A percentile compares a stretch with the other conserved stretches of the same genome.
Evolutionary conservation across 2,329 filamentous ascomycete species (phyloP).

Genomic region (Xylogone sp.): DNA sequence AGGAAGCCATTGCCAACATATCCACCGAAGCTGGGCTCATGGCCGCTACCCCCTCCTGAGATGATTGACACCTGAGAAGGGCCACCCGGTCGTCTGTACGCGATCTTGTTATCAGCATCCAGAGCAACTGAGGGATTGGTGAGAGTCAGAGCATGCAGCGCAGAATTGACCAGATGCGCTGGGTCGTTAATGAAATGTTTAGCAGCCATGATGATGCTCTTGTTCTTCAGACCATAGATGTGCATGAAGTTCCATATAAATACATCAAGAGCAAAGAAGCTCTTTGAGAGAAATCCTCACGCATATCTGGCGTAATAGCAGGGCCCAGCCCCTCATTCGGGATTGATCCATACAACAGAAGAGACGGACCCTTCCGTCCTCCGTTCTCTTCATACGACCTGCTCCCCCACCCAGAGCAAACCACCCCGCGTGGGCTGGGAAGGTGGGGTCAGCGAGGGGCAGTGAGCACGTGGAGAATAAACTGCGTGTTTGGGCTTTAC

Average conservation of each 20-base stretch:
- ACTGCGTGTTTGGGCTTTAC: no score
- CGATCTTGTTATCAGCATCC: slow-evolving; percentile 75
- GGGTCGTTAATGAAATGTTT: slow-evolving; percentile 93
- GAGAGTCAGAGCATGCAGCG: slow-evolving; percentile 72
- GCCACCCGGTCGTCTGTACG: slow-evolving; percentile 65
- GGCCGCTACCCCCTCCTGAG: slow-evolving; percentile 84
- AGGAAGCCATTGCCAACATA: slow-evolving; percentile 83
- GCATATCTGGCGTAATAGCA: no score
- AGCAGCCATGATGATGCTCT: slow-evolving; percentile 39
- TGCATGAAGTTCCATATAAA: neutral
- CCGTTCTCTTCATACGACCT: no score
- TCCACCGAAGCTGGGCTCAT: slow-evolving; percentile 83
- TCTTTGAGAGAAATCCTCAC: no score
- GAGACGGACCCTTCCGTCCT: no score
- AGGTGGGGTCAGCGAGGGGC: no score
- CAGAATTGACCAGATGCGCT: slow-evolving; percentile 70
- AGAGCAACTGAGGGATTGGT: slow-evolving; percentile 82
- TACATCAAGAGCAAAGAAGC: neutral
- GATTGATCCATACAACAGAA: neutral
- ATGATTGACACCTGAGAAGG: slow-evolving; percentile 73
- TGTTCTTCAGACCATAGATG: neutral
- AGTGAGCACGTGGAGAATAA: no score
- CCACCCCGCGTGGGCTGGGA: no score
- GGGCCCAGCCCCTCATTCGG: neutral
- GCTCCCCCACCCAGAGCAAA: neutral